Evolutionary conservation across 148 eudicot species (phyloP), one percentile per base, ranked within the genome.

Genomic region (Gaultheria prostrata): DNA sequence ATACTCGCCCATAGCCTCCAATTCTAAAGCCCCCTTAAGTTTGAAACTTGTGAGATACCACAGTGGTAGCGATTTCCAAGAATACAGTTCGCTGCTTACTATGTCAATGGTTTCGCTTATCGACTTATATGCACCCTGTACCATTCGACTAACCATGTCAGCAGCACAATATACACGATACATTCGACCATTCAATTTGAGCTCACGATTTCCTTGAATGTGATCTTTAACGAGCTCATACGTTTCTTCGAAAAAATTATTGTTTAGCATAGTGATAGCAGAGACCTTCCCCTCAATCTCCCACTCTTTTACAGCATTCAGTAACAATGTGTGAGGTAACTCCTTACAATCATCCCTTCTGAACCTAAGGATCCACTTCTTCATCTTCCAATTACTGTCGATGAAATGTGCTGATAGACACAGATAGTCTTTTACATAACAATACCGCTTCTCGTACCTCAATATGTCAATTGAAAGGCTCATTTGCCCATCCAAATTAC

Each of bases 1-100:
- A 80, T 85, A 85, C 15, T 83, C 84, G 21, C 89, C 89, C 20
- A 63, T 0, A 8, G 84, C 35, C 83, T 85, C 76, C 76, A 88
- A 54, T n/a, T 88, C 70, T 35, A 80, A 39, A 76, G 85, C 85
- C 4, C n/a, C 48, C 20, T 35, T 51, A 12, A 85, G 85, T 65
- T 69, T 85, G 26, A 13, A 0, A 30, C 30, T 83, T 53, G 85
- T 82, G 32, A 80, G 70, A 71, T 85, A 76, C 89, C 87, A 85
- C 28, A 82, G 49, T 17, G 89, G 85, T 28, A 14, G 4, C 5
- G 84, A 87, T 56, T 70, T 59, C 20, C 24, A 67, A 12, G 56
- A n/a, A 67, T 26, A 67, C 32, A 67, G 72, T 28, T 26, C 32
- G 18, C 18, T 4, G 18, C 18, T 4, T 2, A 67, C 72, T 10